Evolutionary conservation across 495 filamentous ascomycete species (phyloP).

Genomic region (Ramalina peruviana): DNA sequence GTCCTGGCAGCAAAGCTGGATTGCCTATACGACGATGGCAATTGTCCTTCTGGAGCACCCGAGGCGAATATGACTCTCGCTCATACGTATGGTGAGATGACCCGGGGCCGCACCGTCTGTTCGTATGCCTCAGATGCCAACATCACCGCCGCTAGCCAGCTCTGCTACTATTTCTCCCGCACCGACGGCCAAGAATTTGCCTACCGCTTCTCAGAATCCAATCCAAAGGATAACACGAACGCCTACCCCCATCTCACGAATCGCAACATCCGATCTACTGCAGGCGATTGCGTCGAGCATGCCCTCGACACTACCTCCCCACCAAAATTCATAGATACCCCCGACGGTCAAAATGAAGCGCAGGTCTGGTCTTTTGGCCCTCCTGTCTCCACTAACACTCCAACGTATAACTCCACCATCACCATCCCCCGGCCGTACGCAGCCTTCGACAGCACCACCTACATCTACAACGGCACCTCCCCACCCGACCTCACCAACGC

Average conservation of each 20-base stretch:
- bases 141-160: neutral
- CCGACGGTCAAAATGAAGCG: neutral
- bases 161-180: neutral
- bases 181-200: slow-evolving; percentile 6
- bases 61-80: neutral
- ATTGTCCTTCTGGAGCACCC: neutral
- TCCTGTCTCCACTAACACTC: slow-evolving; percentile 3
- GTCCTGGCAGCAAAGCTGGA: slow-evolving; percentile 10
- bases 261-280: slow-evolving; percentile 4
- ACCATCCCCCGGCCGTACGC: slow-evolving; percentile 1
- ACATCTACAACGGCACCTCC: slow-evolving; percentile 9
- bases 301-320: neutral
- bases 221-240: slow-evolving; percentile 2
- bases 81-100: neutral
- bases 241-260: slow-evolving; percentile 12
- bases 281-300: slow-evolving; percentile 4
- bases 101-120: neutral
- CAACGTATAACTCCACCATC: neutral
- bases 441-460: slow-evolving; percentile 9
- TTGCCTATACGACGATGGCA: slow-evolving; percentile 3
- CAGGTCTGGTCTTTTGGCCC: neutral
- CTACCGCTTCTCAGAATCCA: slow-evolving; percentile 9
- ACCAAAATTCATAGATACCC: neutral
- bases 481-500: slow-evolving; percentile 6
- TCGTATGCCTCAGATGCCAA: neutral